phyloP scores from a whole-genome alignment of 2,329 filamentous ascomycete genomes.

The Clonostachys chloroleuca region DNA sequence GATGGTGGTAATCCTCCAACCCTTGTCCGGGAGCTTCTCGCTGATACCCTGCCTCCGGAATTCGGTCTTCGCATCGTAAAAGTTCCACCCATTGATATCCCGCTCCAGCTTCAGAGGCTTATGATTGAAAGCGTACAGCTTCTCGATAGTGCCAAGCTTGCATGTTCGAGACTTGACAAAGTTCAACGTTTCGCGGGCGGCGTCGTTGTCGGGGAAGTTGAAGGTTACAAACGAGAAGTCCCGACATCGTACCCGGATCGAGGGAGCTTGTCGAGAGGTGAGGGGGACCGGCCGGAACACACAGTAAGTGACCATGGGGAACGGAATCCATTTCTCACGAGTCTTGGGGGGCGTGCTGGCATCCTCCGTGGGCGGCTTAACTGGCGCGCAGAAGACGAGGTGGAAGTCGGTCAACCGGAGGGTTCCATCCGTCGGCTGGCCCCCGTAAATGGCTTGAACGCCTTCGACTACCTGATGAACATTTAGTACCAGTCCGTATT shows the following conservation, averaged over 20 bases:
- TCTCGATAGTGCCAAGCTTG: constrained; percentile 77
- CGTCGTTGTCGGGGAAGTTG: constrained; percentile 71
- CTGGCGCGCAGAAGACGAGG: constrained; percentile 45
- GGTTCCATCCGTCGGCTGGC: constrained; percentile 50
- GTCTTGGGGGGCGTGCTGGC: constrained; percentile 20
- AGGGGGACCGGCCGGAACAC: constrained; percentile 70
- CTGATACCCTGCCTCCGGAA: constrained; percentile 85
- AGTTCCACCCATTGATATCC: constrained; percentile 71
- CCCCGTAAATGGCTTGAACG: constrained; percentile 56
- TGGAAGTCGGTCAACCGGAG: constrained; percentile 61
- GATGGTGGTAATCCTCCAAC: constrained; percentile 87
- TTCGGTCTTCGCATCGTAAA: constrained; percentile 84
- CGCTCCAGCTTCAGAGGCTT: constrained; percentile 70
- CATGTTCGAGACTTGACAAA: constrained; percentile 79
- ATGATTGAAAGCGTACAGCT: constrained; percentile 87
- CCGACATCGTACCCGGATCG: constrained; percentile 82
- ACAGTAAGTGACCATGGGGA: constrained; percentile 84
- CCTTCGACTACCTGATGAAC: constrained; percentile 42
- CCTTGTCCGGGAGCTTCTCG: constrained; percentile 69
- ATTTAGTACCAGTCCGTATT: neutral
- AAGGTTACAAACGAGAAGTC: constrained; percentile 95
- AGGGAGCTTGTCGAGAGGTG: constrained; percentile 66
- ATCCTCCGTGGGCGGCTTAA: constrained; percentile 5
- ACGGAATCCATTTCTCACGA: constrained; percentile 87
- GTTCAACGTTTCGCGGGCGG: constrained; percentile 82